Evolutionary conservation across 495 filamentous ascomycete species (phyloP).

Genomic region (Apiosordaria backusii): DNA sequence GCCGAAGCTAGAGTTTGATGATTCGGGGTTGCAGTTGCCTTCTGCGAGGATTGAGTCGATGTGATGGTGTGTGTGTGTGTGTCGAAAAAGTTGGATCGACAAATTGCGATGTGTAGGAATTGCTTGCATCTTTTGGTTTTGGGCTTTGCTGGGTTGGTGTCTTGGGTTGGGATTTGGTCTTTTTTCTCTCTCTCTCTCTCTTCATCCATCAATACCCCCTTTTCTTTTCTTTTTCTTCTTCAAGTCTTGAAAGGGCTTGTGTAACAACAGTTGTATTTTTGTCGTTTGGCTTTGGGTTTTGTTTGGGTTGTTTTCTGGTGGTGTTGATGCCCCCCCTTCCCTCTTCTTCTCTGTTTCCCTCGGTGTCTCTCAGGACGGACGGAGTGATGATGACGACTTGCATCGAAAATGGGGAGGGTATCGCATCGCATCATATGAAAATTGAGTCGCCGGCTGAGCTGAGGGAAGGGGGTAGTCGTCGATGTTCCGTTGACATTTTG

Average conservation of each 20-base stretch:
- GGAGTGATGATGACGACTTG: not conserved
- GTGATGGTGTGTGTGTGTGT: slow-evolving; percentile 29
- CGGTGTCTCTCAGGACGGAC: slow-evolving; percentile 1
- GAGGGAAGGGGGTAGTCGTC: no score
- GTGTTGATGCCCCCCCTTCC: no score
- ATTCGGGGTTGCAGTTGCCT: slow-evolving; percentile 45
- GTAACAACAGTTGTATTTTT: slow-evolving; percentile 18
- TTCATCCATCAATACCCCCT: slow-evolving; percentile 26
- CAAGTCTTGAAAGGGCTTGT: slow-evolving; percentile 8
- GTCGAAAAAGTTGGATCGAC: not conserved
- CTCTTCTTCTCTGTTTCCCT: not conserved
- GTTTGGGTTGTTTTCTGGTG: not conserved
- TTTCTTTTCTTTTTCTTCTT: slow-evolving; percentile 1
- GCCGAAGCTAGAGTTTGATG: slow-evolving; percentile 45
- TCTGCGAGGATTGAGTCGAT: slow-evolving; percentile 46
- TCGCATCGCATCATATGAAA: no score
- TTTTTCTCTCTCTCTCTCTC: slow-evolving; percentile 3
- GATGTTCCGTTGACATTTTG: no score
- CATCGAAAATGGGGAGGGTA: no score
- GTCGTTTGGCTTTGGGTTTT: slow-evolving; percentile 2
- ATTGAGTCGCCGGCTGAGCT: no score
- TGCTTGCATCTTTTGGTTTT: not conserved
- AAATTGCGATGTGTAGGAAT: not conserved
- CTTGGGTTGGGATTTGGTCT: not conserved
- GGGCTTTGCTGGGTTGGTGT: not conserved